Evolutionary conservation across 352 stramenopile species (phyloP).

Genomic region (Phytophthora cactorum): DNA sequence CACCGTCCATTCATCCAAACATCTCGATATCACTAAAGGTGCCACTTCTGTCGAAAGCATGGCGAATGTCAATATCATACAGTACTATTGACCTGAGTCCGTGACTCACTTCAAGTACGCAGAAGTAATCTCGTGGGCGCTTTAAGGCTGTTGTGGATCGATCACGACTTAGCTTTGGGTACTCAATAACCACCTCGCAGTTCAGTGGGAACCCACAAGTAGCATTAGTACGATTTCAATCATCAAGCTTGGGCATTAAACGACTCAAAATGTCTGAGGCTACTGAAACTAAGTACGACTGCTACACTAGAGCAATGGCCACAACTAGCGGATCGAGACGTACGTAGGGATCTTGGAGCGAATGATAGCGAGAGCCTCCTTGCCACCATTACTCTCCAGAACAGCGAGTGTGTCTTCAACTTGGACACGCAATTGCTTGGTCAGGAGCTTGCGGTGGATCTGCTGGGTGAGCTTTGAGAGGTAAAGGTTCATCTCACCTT

Average conservation of each 20-base stretch:
- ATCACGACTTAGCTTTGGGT: neutral
- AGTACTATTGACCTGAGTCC: neutral
- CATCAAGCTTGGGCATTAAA: too few species aligned
- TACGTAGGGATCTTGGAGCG: constrained; percentile 84
- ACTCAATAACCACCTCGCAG: neutral
- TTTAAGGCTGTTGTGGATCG: neutral
- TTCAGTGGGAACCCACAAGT: constrained; percentile 26
- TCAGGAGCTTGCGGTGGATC: constrained; percentile 75
- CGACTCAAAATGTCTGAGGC: too few species aligned
- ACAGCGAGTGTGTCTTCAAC: constrained; percentile 72
- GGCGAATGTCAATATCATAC: neutral
- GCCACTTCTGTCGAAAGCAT: neutral
- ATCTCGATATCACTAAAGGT: neutral
- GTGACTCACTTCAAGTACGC: constrained; percentile 10
- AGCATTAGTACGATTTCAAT: constrained; percentile 17
- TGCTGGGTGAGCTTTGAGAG: constrained; percentile 78
- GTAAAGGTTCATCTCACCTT: constrained; percentile 80
- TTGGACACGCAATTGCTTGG: constrained; percentile 55
- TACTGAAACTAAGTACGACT: neutral
- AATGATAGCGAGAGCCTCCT: constrained; percentile 78
- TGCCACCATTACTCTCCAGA: constrained; percentile 76
- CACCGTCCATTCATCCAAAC: neutral
- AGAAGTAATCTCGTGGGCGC: neutral
- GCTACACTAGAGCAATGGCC: constrained; percentile 1
- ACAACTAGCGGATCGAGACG: constrained; percentile 52